Conservation (phyloP, 2,329 filamentous ascomycete genomes). For the Aspergillus sp. region DNA sequence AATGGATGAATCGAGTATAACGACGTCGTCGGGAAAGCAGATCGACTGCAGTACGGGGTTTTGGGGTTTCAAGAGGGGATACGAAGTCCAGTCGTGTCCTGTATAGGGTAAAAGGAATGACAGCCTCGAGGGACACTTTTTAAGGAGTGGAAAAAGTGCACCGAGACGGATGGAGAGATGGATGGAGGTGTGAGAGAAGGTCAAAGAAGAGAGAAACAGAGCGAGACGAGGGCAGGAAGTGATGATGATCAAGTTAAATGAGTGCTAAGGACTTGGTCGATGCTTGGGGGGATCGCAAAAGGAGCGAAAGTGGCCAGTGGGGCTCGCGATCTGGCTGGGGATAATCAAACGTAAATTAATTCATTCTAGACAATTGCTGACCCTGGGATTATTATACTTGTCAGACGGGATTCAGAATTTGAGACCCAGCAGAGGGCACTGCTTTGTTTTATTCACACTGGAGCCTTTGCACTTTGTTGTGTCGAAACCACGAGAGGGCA, state of each 20-base stretch:
- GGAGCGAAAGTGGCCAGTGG: slow-evolving; percentile 13
- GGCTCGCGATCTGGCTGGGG: slow-evolving; percentile 16
- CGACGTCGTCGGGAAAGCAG: slow-evolving; percentile 31
- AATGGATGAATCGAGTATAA: slow-evolving; percentile 12
- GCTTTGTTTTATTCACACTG: neutral
- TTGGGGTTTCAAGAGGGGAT: slow-evolving; percentile 13
- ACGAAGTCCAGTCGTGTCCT: slow-evolving; percentile 23
- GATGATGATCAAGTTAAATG: slow-evolving; percentile 23
- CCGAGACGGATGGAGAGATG: slow-evolving; percentile 15
- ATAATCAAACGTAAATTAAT: slow-evolving; percentile 21
- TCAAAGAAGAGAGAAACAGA: slow-evolving; percentile 20
- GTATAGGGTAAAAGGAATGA: slow-evolving; percentile 36
- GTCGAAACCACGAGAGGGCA: neutral
- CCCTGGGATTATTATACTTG: neutral
- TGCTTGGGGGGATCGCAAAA: slow-evolving; percentile 20
- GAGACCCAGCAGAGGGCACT: neutral
- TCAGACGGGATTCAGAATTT: neutral
- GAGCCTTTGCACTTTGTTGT: neutral
- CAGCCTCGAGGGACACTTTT: slow-evolving; percentile 35
- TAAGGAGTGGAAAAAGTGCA: slow-evolving; percentile 38
- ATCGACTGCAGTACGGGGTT: slow-evolving; percentile 36
- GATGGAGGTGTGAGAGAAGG: neutral
- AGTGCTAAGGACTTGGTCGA: slow-evolving; percentile 25
- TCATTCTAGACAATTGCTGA: slow-evolving; percentile 8
- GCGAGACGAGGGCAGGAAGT: slow-evolving; percentile 16